phyloP scores from a whole-genome alignment of 2,329 filamentous ascomycete species.

The Penicillium sp. region DNA sequence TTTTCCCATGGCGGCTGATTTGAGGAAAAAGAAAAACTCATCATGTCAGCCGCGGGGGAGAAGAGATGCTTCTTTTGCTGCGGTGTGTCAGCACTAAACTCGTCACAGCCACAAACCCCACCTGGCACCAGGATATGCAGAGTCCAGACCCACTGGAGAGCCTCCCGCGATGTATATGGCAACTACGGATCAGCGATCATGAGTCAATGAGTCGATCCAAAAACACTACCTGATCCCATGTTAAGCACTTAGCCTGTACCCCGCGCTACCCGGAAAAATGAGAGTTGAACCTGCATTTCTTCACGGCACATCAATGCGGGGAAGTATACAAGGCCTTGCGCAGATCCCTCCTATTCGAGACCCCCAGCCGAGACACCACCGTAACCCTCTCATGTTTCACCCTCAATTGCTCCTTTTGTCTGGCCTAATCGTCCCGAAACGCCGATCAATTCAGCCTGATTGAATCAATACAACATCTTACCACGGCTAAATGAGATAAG shows the following conservation, averaged over 20 bases:
- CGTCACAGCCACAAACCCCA: not conserved
- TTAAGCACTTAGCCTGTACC: not conserved
- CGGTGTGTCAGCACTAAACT: not conserved
- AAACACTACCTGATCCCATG: not conserved
- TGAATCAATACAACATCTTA: constrained; percentile 8
- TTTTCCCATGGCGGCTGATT: constrained; percentile 6
- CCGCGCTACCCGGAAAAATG: constrained; percentile 3
- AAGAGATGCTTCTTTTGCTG: not conserved
- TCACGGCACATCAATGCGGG: constrained; percentile 14
- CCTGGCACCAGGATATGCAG: not conserved
- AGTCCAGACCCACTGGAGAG: constrained; percentile 1
- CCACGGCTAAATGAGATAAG: constrained; percentile 20
- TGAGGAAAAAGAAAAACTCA: not conserved
- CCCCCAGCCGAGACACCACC: not conserved
- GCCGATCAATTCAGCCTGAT: constrained; percentile 26
- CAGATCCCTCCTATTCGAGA: constrained; percentile 6
- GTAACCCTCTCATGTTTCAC: not conserved
- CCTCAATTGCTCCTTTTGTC: not conserved
- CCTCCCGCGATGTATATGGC: not conserved
- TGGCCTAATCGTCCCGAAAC: constrained; percentile 3
- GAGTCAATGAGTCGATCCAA: not conserved
- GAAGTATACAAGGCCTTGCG: not conserved
- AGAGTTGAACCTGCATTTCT: constrained; percentile 2
- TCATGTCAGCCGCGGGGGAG: not conserved
- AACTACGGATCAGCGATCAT: not conserved